These are phyloP conservation scores for Metarhizium sp. DNA, from an alignment of 2,329 filamentous ascomycete genomes.

Conservation along the genomic window DNA sequence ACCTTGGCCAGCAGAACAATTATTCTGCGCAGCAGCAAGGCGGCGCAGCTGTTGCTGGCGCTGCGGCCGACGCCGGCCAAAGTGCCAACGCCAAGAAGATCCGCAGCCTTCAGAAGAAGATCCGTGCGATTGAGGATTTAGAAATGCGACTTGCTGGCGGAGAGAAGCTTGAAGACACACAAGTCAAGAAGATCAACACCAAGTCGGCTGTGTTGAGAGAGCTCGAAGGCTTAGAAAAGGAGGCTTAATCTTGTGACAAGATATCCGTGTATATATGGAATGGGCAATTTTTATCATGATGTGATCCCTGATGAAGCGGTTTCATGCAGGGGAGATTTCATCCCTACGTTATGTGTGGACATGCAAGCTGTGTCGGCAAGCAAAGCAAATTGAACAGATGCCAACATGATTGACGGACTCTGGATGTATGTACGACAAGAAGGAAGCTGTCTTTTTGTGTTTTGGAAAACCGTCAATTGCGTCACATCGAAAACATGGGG, in stretches of 20 bases:
- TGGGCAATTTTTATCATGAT: neutral
- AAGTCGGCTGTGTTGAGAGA: slow-evolving; percentile 80
- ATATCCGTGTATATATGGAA: neutral
- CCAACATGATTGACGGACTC: neutral
- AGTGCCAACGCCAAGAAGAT: slow-evolving; percentile 90
- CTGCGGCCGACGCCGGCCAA: slow-evolving; percentile 33
- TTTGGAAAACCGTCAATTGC: neutral
- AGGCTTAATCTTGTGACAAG: slow-evolving; percentile 6
- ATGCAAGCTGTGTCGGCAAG: neutral
- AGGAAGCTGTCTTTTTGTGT: slow-evolving; percentile 1
- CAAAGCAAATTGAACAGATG: neutral
- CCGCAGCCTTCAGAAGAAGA: slow-evolving; percentile 88
- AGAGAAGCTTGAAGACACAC: slow-evolving; percentile 96
- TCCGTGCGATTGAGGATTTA: slow-evolving; percentile 92
- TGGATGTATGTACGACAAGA: neutral
- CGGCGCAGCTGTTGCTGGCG: slow-evolving; percentile 35
- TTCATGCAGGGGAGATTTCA: neutral
- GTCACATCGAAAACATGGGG: neutral
- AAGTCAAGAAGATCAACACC: slow-evolving; percentile 95
- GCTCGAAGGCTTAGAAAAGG: slow-evolving; percentile 48
- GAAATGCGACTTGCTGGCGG: slow-evolving; percentile 93
- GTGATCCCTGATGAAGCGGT: neutral
- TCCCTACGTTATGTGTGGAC: neutral
- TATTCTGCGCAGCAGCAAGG: slow-evolving; percentile 15
- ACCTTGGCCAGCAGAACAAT: slow-evolving; percentile 16